Conservation (phyloP, 2,329 filamentous ascomycete species). For the Penicillium crustosum region DNA sequence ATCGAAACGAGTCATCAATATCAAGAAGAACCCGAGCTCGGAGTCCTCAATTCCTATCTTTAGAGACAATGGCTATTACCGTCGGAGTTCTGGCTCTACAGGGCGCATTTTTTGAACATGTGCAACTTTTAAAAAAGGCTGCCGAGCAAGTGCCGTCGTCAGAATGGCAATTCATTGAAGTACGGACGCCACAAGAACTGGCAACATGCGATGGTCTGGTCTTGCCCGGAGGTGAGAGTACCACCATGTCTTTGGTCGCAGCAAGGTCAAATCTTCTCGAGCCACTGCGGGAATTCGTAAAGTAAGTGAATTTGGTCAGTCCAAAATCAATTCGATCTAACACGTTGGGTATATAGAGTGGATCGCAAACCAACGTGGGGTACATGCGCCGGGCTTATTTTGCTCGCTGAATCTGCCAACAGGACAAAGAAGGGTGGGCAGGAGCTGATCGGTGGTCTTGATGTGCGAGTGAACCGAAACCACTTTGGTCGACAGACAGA, state of each 20-base stretch:
- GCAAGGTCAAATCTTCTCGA: conserved; percentile 77
- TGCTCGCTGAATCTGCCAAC: conserved; percentile 85
- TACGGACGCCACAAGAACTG: conserved; percentile 73
- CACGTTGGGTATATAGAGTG: conserved; percentile 52
- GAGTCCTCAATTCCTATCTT: background rate
- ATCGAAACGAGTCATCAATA: conserved; percentile 15
- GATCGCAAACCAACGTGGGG: conserved; percentile 85
- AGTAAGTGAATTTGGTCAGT: conserved; percentile 54
- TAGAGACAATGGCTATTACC: conserved; percentile 45
- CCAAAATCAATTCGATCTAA: conserved; percentile 8
- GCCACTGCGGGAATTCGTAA: conserved; percentile 84
- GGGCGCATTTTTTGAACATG: conserved; percentile 88
- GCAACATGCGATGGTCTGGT: conserved; percentile 76
- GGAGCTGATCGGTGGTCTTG: conserved; percentile 86
- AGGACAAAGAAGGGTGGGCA: conserved; percentile 87
- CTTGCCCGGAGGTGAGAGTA: conserved; percentile 92
- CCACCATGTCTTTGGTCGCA: conserved; percentile 86
- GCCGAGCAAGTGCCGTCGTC: conserved; percentile 38
- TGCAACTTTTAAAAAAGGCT: conserved; percentile 71
- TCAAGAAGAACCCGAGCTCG: background rate
- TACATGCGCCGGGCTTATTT: conserved; percentile 90
- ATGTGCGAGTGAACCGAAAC: conserved; percentile 88
- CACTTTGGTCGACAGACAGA: conserved; percentile 93
- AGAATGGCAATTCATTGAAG: conserved; percentile 68
- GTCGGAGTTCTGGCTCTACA: conserved; percentile 74